Evolutionary conservation across 2,329 filamentous ascomycete genomes (phyloP).

Genomic region (Chaetomium globosum): DNA sequence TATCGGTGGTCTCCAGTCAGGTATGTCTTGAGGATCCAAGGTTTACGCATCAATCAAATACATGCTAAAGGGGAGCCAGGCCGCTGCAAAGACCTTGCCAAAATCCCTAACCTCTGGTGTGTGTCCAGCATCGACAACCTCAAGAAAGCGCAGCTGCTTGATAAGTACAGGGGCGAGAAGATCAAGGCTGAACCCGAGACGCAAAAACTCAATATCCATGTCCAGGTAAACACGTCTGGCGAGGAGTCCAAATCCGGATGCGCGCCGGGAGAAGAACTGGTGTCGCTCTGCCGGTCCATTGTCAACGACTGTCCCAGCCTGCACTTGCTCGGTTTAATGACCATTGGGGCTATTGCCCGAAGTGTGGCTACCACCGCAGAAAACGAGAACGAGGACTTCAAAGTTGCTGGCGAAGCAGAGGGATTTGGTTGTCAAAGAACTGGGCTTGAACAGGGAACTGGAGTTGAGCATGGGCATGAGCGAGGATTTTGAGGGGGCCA

Average conservation of each 20-base stretch:
- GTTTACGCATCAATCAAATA: background rate
- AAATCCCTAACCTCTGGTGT: constrained; percentile 85
- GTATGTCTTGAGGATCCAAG: constrained; percentile 41
- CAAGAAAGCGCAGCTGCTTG: constrained; percentile 84
- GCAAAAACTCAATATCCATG: constrained; percentile 69
- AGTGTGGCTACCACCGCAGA: constrained; percentile 72
- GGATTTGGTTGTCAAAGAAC: constrained; percentile 66
- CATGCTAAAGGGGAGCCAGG: constrained; percentile 52
- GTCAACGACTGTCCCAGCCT: constrained; percentile 71
- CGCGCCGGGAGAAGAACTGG: constrained; percentile 63
- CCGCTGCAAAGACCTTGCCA: constrained; percentile 85
- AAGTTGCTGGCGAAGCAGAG: constrained; percentile 66
- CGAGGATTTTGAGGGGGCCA: constrained; percentile 88
- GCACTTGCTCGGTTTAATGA: constrained; percentile 84
- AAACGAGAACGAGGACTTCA: constrained; percentile 90
- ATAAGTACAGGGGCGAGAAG: constrained; percentile 67
- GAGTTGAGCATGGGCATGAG: constrained; percentile 99
- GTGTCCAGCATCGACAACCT: constrained; percentile 85
- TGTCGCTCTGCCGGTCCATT: constrained; percentile 70
- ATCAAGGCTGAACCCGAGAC: constrained; percentile 44
- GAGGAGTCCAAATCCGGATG: constrained; percentile 85
- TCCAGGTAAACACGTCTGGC: constrained; percentile 94
- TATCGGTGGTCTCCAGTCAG: constrained; percentile 87
- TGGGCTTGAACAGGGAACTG: constrained; percentile 62
- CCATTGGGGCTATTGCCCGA: constrained; percentile 90